A percentile compares a stretch with the other conserved stretches of the same genome.
Conservation (phyloP, 1,284 basidiomycete species). For the Ustanciosporium gigantosporum region DNA sequence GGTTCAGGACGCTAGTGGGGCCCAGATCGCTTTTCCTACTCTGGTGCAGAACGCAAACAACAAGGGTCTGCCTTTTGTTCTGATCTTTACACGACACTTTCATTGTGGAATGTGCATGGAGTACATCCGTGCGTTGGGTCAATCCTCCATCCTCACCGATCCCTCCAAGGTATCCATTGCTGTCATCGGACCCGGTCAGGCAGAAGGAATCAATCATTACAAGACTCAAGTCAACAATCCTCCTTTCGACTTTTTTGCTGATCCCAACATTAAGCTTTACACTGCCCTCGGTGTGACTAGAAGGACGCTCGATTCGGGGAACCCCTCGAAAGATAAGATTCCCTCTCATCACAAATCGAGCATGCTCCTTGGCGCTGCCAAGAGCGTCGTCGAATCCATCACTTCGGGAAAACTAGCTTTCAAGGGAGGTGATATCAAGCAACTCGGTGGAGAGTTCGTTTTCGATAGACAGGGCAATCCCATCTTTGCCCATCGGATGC, state of each 20-base stretch:
- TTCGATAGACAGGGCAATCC: constrained; percentile 7
- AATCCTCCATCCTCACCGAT: constrained; percentile 13
- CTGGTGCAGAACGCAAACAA: constrained; percentile 5
- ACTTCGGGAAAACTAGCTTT: constrained; percentile 13
- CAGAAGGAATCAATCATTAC: constrained; percentile 11
- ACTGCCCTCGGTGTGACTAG: constrained; percentile 28
- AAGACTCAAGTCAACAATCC: constrained; percentile 4
- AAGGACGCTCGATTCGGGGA: constrained; percentile 15
- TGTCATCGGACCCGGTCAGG: constrained; percentile 34
- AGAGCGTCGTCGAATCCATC: constrained; percentile 15
- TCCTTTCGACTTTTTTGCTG: constrained; percentile 25
- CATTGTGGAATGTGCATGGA: constrained; percentile 46
- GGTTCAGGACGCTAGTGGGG: constrained; percentile 7
- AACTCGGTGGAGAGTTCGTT: constrained; percentile 36
- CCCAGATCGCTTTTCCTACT: constrained; percentile 6
- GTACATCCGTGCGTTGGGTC: constrained; percentile 11
- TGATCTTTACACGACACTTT: constrained; percentile 39
- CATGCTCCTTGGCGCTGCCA: constrained; percentile 1
- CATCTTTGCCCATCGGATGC: constrained; percentile 33
- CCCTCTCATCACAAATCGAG: constrained; percentile 17
- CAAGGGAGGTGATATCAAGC: constrained; percentile 38
- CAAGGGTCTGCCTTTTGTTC: constrained; percentile 6
- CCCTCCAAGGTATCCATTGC: constrained; percentile 3
- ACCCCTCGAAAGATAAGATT: constrained; percentile 7
- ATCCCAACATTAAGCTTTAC: constrained; percentile 23